These are phyloP conservation scores for Astraeus odoratus DNA, from an alignment of 768 basidiomycete species.

Conservation along the genomic window DNA sequence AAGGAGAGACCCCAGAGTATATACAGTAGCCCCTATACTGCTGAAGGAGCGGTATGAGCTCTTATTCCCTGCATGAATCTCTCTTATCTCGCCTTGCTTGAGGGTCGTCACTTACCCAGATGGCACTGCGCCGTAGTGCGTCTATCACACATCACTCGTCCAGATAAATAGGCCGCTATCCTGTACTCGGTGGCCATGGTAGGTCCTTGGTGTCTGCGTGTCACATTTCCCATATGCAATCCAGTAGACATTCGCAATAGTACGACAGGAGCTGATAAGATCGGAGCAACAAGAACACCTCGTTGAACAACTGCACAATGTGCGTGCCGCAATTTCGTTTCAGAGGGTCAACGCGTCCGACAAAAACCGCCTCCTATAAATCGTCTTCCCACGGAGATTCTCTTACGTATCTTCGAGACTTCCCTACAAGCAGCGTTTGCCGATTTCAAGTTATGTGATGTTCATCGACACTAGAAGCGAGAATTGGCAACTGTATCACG, in stretches of 20 bases:
- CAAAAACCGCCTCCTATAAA: background rate
- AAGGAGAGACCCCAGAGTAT: too few species aligned
- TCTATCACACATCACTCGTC: too few species aligned
- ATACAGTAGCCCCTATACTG: too few species aligned
- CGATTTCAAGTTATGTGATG: background rate
- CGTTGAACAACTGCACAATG: background rate
- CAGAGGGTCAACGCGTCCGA: background rate
- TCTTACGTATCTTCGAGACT: background rate
- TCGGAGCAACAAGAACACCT: background rate
- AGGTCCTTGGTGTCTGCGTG: too few species aligned
- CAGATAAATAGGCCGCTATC: too few species aligned
- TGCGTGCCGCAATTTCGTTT: background rate
- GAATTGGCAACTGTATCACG: background rate
- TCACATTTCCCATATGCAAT: too few species aligned
- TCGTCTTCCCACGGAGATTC: background rate
- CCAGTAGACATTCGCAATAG: background rate
- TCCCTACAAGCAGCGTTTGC: background rate
- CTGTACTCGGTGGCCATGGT: too few species aligned
- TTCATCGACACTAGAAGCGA: background rate
- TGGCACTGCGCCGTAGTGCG: too few species aligned
- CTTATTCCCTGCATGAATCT: too few species aligned
- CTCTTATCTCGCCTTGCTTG: too few species aligned
- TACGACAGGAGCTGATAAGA: background rate
- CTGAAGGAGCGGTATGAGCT: too few species aligned
- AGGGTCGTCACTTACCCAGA: too few species aligned